Conservation (phyloP, 2,329 filamentous ascomycete genomes). For the Alternaria angustiovoidea region DNA sequence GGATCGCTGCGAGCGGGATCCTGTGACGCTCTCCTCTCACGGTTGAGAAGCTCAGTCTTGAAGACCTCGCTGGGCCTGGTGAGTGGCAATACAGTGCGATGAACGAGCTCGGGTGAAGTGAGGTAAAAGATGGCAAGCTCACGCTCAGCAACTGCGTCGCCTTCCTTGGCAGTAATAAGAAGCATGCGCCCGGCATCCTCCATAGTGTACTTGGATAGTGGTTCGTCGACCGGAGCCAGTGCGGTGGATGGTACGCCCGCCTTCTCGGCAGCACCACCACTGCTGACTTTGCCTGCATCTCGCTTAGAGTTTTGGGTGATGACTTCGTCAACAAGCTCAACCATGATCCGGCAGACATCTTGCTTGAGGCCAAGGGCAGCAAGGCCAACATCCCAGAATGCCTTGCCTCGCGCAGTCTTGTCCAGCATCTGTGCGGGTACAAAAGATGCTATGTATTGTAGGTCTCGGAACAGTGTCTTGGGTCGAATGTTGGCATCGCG, state of each 20-base stretch:
- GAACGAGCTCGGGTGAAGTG: slow-evolving; percentile 85
- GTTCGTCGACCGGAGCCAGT: slow-evolving; percentile 28
- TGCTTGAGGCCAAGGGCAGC: slow-evolving; percentile 89
- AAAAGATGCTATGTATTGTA: slow-evolving; percentile 67
- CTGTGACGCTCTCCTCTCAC: slow-evolving; percentile 61
- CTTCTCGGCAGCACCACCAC: slow-evolving; percentile 27
- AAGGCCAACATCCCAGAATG: slow-evolving; percentile 89
- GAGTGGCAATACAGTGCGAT: slow-evolving; percentile 80
- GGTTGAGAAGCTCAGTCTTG: slow-evolving; percentile 82
- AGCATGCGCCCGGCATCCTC: slow-evolving; percentile 87
- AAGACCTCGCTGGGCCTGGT: slow-evolving; percentile 88
- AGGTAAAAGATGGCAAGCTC: slow-evolving; percentile 94
- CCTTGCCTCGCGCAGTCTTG: slow-evolving; percentile 70
- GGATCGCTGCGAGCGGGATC: slow-evolving; percentile 77
- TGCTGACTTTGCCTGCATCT: slow-evolving; percentile 42
- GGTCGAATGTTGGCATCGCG: slow-evolving; percentile 56
- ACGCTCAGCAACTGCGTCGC: slow-evolving; percentile 84
- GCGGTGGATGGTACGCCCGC: slow-evolving; percentile 19
- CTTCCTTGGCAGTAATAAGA: slow-evolving; percentile 93
- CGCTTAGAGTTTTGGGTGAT: slow-evolving; percentile 74
- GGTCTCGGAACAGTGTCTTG: slow-evolving; percentile 58
- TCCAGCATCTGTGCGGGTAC: slow-evolving; percentile 66
- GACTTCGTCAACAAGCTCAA: slow-evolving; percentile 75
- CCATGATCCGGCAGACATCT: slow-evolving; percentile 84
- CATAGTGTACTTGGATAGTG: slow-evolving; percentile 72